Base-by-base conservation (phyloP, 2,329 filamentous ascomycete species). In the Remersonia thermophila region DNA sequence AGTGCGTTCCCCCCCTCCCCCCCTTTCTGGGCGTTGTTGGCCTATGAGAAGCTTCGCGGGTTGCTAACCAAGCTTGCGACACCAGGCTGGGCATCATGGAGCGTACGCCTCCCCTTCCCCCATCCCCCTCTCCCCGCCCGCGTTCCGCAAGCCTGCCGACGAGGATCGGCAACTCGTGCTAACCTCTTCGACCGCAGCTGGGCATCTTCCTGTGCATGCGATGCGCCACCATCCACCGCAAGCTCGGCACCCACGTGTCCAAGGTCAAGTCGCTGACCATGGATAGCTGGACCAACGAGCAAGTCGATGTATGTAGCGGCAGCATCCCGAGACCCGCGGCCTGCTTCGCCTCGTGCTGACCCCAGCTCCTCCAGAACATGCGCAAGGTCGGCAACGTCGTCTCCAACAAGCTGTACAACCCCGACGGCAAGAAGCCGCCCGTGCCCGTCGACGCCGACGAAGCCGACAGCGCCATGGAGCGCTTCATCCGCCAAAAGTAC, bases 181-280 rank as follows among this genome's bases (percentile, higher is more conserved):
- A 31, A 36, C 14, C 27, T 27, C 7, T 7, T 27, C 9, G n/a
- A 28, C 30, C 28, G 16, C 36, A 95, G 83, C 66, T 98, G 61
- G 91, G 91, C 41, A 77, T 96, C 46, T 98, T 98, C 57, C 69
- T 98, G 34, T 98, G 91, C 63, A 93, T 98, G 83, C 84, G 91
- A 56, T 98, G 91, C 67, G 91, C 87, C 36, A 75, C 86, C 37
- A 73, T 96, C 53, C 91, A 98, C 65, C 83, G 91, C 54, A 96
- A 96, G 62, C 69, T 98, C 53, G 91, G 91, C 43, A 96, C 91
- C 28, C 91, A 98, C 60, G 85, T 98, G 45, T 95, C 87, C 47
- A 98, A 98, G 60, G 86, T 98, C 66, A 98, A 98, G 62, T 96
- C 87, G 27, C 62, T 98, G 63, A 96, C 83, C 59, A 96, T 98